phyloP scores from a whole-genome alignment of 2,329 filamentous ascomycete species.

The Alternaria burnsii region DNA sequence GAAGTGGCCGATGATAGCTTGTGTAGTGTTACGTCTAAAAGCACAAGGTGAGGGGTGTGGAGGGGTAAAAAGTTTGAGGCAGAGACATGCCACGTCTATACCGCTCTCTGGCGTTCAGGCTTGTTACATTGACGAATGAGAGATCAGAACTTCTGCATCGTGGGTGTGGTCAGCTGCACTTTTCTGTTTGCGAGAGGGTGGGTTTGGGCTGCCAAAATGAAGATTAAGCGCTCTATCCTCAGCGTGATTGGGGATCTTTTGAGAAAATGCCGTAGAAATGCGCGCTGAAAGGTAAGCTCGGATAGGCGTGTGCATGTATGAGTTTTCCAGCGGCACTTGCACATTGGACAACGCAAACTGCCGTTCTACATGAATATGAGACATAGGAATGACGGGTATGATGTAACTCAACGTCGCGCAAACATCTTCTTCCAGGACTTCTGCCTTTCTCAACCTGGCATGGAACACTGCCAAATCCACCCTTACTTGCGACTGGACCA shows the following conservation, averaged over 20 bases:
- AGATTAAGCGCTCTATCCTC: constrained; percentile 8
- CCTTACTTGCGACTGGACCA: background rate
- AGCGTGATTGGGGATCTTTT: constrained; percentile 4
- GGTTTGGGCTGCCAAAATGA: constrained; percentile 15
- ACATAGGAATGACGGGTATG: background rate
- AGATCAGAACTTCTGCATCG: constrained; percentile 3
- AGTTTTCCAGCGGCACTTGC: constrained; percentile 1
- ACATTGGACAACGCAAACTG: constrained; percentile 1
- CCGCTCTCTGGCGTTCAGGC: background rate
- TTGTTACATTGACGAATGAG: constrained; percentile 17
- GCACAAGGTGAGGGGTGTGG: constrained; percentile 13
- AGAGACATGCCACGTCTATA: constrained; percentile 27
- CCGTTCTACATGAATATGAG: background rate
- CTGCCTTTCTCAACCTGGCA: background rate
- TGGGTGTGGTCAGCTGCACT: constrained; percentile 25
- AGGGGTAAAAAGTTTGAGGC: constrained; percentile 4
- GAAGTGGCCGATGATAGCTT: constrained; percentile 14
- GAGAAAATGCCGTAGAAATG: constrained; percentile 4
- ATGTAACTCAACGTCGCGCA: background rate
- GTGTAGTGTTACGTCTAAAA: constrained; percentile 1
- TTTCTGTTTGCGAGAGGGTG: constrained; percentile 14
- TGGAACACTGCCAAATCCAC: background rate
- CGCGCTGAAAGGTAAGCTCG: background rate
- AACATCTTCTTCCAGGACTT: background rate
- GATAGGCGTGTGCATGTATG: background rate